Base-by-base conservation (phyloP, 371 early-diverging fungal species). In the Cokeromyces recurvatus region DNA sequence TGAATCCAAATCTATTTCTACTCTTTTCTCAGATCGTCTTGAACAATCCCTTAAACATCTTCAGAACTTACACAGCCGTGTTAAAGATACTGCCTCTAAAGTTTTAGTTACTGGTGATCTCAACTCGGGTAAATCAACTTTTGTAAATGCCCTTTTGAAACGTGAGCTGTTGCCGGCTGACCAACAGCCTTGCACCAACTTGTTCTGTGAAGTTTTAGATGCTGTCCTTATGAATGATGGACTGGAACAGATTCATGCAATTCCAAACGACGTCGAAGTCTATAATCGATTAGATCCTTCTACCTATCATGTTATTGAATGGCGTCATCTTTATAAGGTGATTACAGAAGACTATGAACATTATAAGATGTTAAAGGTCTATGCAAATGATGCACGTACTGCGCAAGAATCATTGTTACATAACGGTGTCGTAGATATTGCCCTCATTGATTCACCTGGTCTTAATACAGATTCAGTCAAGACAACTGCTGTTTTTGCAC, bases 401-500 rank as follows among this genome's bases (percentile, higher is more conserved):
- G 69, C 73, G 20, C 73, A 83, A 44, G 86, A 84, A 48, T 81
- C 82, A 23, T 68, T 98, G 38, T 79, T 95, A 22, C 86, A 91
- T 64, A 95, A 96, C 59, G 97, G 94, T 23, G 80, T 91, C 3
- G 90, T 94, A 16, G 94, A 98, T 62, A 89, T 98, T 62, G 87
- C 89, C 3, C 70, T 98, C 53, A 96, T 98, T 53, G 98, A 98
- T 53, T 94, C 95, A 1, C 98, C 98, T 8, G 98, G 98, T n/a
- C 75, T 98, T 40, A 98, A 98, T 66, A 89, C 94, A 24, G 97
- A 98, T 62, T 89, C 92, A 21, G 78, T 93, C 58, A 94, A 97
- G 66, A 98, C 98, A 19, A 95, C 91, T 9, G 85, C 92, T 41
- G 78, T 97, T 3, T 95, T 97, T 82, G 90, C 97, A 10, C 87